Evolutionary conservation across 768 basidiomycete genomes (phyloP).

Genomic region (Tulasnella sp.): DNA sequence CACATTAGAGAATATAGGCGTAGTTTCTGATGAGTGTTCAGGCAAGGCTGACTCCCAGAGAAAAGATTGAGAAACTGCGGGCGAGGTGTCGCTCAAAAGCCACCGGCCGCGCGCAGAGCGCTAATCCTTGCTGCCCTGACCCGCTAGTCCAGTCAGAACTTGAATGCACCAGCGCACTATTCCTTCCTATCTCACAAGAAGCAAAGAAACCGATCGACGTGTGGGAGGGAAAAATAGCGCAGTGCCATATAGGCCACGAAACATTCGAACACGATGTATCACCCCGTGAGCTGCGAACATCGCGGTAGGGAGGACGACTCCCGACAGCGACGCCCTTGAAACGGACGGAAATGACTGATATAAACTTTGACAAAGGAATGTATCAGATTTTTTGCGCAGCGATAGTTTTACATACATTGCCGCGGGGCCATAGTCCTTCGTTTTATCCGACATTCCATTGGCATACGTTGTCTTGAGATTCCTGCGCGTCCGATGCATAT

Average conservation of each 20-base stretch:
- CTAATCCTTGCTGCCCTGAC: not conserved
- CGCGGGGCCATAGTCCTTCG: not conserved
- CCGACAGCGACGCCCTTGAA: not conserved
- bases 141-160: not conserved
- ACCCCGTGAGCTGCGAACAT: not conserved
- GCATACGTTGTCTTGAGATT: not conserved
- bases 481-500: not conserved
- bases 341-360: not conserved
- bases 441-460: not conserved
- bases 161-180: not conserved
- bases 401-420: not conserved
- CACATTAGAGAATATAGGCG: not conserved
- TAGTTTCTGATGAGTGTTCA: not conserved
- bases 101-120: not conserved
- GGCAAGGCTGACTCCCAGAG: too few species aligned
- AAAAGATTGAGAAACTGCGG: too few species aligned
- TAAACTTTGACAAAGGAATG: not conserved
- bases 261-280: not conserved
- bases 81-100: too few species aligned
- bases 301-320: not conserved
- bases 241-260: not conserved
- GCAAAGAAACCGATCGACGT: not conserved
- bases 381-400: not conserved
- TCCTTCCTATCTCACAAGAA: not conserved
- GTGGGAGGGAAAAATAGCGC: not conserved